Evolutionary conservation across 441 rosid species (phyloP).

Genomic region (Gossypium schwendimanii): DNA sequence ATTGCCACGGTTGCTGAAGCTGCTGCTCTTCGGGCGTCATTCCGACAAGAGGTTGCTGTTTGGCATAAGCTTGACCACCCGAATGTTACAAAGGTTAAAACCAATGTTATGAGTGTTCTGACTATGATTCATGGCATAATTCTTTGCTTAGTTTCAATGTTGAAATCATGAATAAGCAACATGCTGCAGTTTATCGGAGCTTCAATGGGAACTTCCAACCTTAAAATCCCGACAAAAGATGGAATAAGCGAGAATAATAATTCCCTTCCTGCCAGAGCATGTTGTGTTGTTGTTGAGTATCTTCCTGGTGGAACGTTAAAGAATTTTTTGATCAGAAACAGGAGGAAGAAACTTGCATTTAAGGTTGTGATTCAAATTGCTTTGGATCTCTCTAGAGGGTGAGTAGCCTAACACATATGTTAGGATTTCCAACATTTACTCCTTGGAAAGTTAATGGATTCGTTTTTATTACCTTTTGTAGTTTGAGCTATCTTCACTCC

Average conservation of each 20-base stretch:
- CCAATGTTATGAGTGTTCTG: neutral
- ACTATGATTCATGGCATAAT: neutral
- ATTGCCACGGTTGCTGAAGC: slow-evolving; percentile 45
- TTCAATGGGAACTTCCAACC: slow-evolving; percentile 67
- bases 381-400: slow-evolving; percentile 71
- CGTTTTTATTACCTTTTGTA: slow-evolving; percentile 12
- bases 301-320: slow-evolving; percentile 59
- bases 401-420: neutral
- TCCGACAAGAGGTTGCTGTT: slow-evolving; percentile 68
- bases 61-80: slow-evolving; percentile 79
- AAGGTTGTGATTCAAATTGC: slow-evolving; percentile 60
- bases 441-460: neutral
- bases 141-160: slow-evolving; percentile 8
- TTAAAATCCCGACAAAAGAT: slow-evolving; percentile 38
- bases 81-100: slow-evolving; percentile 57
- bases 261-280: slow-evolving; percentile 56
- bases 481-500: slow-evolving; percentile 63
- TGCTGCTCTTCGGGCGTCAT: slow-evolving; percentile 50
- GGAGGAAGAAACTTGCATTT: slow-evolving; percentile 45
- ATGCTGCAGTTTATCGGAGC: slow-evolving; percentile 45
- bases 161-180: neutral
- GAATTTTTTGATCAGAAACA: slow-evolving; percentile 47
- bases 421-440: neutral
- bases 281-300: slow-evolving; percentile 65
- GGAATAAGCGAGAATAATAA: slow-evolving; percentile 27